Evolutionary conservation across 2,329 filamentous ascomycete genomes (phyloP).

Genomic region (Neonectria neomacrospora): DNA sequence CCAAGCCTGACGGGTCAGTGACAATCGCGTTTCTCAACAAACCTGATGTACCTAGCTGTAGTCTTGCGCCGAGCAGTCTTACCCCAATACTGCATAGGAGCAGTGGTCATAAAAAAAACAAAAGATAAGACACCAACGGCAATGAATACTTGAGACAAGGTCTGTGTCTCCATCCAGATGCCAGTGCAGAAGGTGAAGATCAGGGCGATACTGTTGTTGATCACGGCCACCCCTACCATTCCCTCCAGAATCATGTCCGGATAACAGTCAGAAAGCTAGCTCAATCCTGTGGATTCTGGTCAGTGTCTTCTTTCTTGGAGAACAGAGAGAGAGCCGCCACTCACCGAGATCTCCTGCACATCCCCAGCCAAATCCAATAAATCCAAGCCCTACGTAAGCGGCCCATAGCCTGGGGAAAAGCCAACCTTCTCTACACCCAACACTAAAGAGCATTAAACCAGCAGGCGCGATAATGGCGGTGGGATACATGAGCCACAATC

Average conservation of each 20-base stretch:
- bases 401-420: constrained; percentile 22
- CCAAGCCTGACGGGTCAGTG: constrained; percentile 5
- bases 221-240: constrained; percentile 26
- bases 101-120: constrained; percentile 21
- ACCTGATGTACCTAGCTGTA: constrained; percentile 8
- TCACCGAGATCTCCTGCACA: constrained; percentile 24
- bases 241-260: constrained; percentile 25
- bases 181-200: constrained; percentile 26
- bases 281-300: background rate
- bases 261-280: constrained; percentile 25
- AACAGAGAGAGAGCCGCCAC: background rate
- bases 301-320: background rate
- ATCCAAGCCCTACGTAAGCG: constrained; percentile 17
- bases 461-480: constrained; percentile 18
- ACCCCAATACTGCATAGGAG: constrained; percentile 20
- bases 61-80: constrained; percentile 21
- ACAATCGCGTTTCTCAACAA: constrained; percentile 18
- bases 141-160: constrained; percentile 20
- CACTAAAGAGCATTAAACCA: constrained; percentile 18
- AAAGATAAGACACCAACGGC: constrained; percentile 20
- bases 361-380: constrained; percentile 26
- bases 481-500: constrained; percentile 24
- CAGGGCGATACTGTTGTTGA: constrained; percentile 25
- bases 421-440: constrained; percentile 22
- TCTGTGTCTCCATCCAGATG: constrained; percentile 26